Conservation (phyloP, 2,329 filamentous ascomycete genomes). For the Neonectria neomacrospora region DNA sequence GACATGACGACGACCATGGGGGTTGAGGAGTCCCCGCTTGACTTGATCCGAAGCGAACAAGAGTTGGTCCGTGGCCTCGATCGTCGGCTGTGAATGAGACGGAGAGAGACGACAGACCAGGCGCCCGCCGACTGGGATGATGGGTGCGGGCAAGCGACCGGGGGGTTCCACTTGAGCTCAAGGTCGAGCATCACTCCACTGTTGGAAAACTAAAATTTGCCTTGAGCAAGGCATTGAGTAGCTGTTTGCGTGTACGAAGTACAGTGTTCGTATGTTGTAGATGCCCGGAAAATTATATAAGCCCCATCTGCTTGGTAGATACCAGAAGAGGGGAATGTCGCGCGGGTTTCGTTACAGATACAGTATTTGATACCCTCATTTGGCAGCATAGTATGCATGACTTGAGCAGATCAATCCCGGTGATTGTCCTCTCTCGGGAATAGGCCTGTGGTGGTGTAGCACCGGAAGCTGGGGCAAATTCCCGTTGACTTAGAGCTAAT, state of each 20-base stretch:
- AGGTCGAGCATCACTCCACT: slow-evolving; percentile 37
- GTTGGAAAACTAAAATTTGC: slow-evolving; percentile 1
- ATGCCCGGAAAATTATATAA: not conserved
- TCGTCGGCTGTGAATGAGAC: slow-evolving; percentile 40
- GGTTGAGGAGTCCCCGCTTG: slow-evolving; percentile 15
- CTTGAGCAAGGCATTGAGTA: not conserved
- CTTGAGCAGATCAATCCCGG: slow-evolving; percentile 4
- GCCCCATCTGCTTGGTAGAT: not conserved
- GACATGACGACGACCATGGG: slow-evolving; percentile 16
- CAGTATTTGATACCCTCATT: not conserved
- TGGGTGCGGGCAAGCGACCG: slow-evolving; percentile 35
- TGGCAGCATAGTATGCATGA: not conserved
- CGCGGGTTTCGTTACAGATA: slow-evolving; percentile 3
- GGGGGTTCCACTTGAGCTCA: slow-evolving; percentile 24
- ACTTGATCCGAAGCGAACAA: slow-evolving; percentile 37
- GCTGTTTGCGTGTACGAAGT: slow-evolving; percentile 12
- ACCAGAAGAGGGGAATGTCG: not conserved
- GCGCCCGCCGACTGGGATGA: slow-evolving; percentile 36
- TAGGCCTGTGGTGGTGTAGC: slow-evolving; percentile 1
- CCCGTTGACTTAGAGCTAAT: not conserved
- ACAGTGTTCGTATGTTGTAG: not conserved
- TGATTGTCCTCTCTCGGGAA: not conserved
- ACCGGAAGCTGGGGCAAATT: not conserved
- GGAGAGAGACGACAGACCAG: slow-evolving; percentile 39
- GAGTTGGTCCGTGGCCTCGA: slow-evolving; percentile 45